Evolutionary conservation across 1,139 yeast genomes (phyloP).

Genomic region (Sugiyamaella paludigena): DNA sequence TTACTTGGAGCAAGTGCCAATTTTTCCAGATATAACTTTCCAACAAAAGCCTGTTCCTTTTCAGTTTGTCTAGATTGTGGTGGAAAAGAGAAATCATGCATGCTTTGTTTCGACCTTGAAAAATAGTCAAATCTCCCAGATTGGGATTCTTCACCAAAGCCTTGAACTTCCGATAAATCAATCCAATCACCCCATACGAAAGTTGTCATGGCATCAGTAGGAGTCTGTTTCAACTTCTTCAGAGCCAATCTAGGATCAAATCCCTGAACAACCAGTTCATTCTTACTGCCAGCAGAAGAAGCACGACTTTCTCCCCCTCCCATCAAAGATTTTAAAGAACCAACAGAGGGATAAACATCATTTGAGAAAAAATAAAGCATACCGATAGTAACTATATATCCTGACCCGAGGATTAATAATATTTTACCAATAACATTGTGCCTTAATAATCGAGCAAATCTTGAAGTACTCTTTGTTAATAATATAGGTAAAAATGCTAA

Average conservation of each 20-base stretch:
- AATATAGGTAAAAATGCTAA: constrained; percentile 85
- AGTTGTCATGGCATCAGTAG: neutral
- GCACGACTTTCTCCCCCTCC: neutral
- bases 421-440: constrained; percentile 21
- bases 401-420: constrained; percentile 22
- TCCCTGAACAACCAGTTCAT: neutral
- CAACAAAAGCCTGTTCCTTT: constrained; percentile 31
- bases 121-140: constrained; percentile 8
- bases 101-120: constrained; percentile 13
- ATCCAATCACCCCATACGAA: constrained; percentile 35
- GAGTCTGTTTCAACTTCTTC: neutral
- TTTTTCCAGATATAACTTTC: constrained; percentile 29
- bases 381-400: constrained; percentile 25
- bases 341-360: constrained; percentile 16
- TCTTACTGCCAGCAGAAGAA: neutral
- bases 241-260: constrained; percentile 8
- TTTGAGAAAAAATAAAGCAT: constrained; percentile 25
- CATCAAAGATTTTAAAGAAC: constrained; percentile 5
- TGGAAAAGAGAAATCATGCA: constrained; percentile 20
- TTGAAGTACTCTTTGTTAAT: constrained; percentile 79
- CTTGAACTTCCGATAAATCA: constrained; percentile 27
- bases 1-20: constrained; percentile 30
- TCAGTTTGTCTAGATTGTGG: constrained; percentile 22
- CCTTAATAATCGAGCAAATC: constrained; percentile 14
- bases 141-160: constrained; percentile 14